Base-by-base conservation (phyloP, 495 filamentous ascomycete species). In the Penicillium lagena region DNA sequence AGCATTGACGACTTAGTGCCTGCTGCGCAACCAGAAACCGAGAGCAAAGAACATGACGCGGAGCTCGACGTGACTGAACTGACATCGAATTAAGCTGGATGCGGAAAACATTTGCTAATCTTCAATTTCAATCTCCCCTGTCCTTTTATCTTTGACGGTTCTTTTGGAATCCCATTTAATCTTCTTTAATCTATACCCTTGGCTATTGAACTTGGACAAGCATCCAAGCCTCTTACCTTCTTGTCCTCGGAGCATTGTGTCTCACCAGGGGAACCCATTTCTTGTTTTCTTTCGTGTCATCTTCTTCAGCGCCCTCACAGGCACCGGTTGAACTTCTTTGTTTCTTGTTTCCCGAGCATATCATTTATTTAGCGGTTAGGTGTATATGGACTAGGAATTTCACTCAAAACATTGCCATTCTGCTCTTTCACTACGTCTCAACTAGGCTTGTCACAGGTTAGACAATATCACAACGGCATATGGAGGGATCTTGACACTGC, bases 21-120 rank as follows among this genome's bases (percentile, higher is more conserved):
- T 39, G 50, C 31, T 15, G 40, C 35, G 12, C 41, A 49, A 8
- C 30, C 46, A 9, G 36, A 39, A n/a, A 6, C 46, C 15, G 46
- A 50, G 46, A 27, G 35, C 12, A 51, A 60, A 40, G 39, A 53
- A 9, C 42, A 51, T 35, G 54, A 55, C 12, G 50, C 54, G 33
- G 60, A 61, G 30, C 49, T 66, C 46, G 63, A 67, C 40, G 56
- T 64, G 40, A 54, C 45, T 37, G 60, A 46, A 22, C 49, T 61
- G 40, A 43, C 62, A 13, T 46, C 66, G 40, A 56, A 54, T 45
- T 64, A 54, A 39, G 40, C 35, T 17, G 40, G 36, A 36, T 40
- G 27, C 9, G 2, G 22, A 22, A 22, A 4, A 31, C 11, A 32
- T 42, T 32, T 42, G 31, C 37, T 35, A 35, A 35, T 9, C 31